These are phyloP conservation scores for Globisporangium acanthophoron DNA, from an alignment of 352 stramenopile genomes.

Conservation along the genomic window DNA sequence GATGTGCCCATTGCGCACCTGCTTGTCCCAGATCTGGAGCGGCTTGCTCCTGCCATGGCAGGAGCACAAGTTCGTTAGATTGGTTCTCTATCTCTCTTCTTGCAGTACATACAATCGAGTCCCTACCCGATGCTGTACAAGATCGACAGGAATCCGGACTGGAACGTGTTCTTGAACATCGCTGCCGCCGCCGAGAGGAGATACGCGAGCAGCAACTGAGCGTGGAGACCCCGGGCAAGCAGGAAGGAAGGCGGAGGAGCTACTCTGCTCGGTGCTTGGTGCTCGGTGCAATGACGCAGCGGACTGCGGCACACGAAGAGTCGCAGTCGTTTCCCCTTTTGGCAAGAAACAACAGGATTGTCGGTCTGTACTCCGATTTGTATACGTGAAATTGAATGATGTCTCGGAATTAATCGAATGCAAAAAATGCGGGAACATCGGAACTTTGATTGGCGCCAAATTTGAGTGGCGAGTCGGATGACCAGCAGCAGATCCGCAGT, in stretches of 20 bases:
- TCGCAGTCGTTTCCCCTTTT: no score
- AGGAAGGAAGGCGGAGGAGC: no score
- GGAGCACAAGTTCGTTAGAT: neutral
- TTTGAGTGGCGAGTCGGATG: neutral
- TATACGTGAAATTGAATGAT: no score
- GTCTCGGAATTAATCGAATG: no score
- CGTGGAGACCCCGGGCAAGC: no score
- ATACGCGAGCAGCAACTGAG: no score
- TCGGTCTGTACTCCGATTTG: no score
- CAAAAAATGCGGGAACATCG: no score
- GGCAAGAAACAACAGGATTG: no score
- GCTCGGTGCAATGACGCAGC: no score
- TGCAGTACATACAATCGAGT: neutral
- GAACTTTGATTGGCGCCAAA: neutral
- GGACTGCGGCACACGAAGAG: no score
- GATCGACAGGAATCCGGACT: slow-evolving; percentile 97
- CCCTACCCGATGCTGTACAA: slow-evolving; percentile 94
- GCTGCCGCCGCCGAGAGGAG: neutral
- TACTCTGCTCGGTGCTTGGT: no score
- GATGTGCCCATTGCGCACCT: slow-evolving; percentile 97
- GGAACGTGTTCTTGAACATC: slow-evolving; percentile 98
- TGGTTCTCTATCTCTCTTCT: neutral
- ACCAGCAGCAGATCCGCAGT: neutral
- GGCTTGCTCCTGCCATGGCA: slow-evolving; percentile 87
- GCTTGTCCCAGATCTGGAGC: slow-evolving; percentile 98